Base-by-base conservation (phyloP, 2,329 filamentous ascomycete genomes). In the Monilinia aucupariae region DNA sequence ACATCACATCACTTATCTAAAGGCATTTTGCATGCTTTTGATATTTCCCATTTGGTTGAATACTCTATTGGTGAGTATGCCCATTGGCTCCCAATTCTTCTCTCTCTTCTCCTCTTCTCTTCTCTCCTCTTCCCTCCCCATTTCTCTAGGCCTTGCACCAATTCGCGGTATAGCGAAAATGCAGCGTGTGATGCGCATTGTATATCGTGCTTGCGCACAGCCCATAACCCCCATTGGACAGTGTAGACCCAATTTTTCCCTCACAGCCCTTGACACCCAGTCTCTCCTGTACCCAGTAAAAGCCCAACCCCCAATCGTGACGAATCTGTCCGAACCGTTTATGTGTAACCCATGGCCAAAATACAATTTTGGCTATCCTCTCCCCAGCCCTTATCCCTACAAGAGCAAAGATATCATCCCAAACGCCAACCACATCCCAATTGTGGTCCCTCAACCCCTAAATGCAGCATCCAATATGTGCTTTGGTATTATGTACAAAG, bases 401-500 rank as follows among this genome's bases (percentile, higher is more conserved):
- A 20, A 56, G 27, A 34, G 41, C 27, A 34, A 53, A 41, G 22
- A n/a, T 2, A 37, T 39, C 59, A 37, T 32, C n/a, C 37, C 27
- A 54, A 61, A 61, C 59, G 49, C 59, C 59, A n/a, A 54, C 25
- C 49, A 41, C 41, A 47, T 59, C 15, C 45, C 39, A 61, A 61
- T 53, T 45, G 59, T 54, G 49, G 59, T 37, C 54, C 48, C 49
- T 17, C 25, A 53, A 32, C 49, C 59, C 27, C 49, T 61, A 61
- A 61, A 61, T 61, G 59, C 59, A 61, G 39, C 49, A 61, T 54
- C 20, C 34, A 47, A 51, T 61, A 54, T 61, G 49, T 61, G 59
- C 37, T 45, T 53, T n/a, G 48, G 61, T 54, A 62, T 62, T 66
- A 67, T 66, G 64, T 64, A 61, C 51, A 64, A 66, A 61, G 45